Evolutionary conservation across 495 filamentous ascomycete genomes (phyloP).

Genomic region (Lepidopterella palustris): DNA sequence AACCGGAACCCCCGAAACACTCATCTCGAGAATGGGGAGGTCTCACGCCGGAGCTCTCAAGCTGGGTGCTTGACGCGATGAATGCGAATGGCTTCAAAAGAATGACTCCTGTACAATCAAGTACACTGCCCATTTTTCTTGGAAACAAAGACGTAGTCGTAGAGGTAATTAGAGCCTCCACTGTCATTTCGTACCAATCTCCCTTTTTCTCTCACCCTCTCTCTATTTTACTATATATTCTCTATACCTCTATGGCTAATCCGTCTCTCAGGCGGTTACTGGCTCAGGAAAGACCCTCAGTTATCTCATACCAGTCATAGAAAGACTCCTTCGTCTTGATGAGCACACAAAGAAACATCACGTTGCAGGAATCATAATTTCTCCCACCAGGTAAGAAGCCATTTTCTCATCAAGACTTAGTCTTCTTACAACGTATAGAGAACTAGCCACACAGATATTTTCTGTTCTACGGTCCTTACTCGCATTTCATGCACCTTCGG

Average conservation of each 20-base stretch:
- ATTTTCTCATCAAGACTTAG: not conserved
- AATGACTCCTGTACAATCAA: conserved; percentile 92
- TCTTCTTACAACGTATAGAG: conserved; percentile 39
- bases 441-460: conserved; percentile 86
- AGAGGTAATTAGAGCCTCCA: conserved; percentile 47
- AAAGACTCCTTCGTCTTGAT: conserved; percentile 68
- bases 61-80: conserved; percentile 86
- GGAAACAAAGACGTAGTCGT: conserved; percentile 96
- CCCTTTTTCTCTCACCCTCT: too few relatives aligned
- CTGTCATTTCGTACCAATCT: too few relatives aligned
- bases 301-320: conserved; percentile 82
- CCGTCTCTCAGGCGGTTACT: conserved; percentile 63
- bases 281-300: conserved; percentile 92
- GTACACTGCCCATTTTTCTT: conserved; percentile 85
- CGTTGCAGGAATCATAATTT: conserved; percentile 82
- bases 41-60: conserved; percentile 68
- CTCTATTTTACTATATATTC: too few relatives aligned
- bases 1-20: conserved; percentile 8
- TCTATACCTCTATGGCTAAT: conserved; percentile 6
- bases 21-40: conserved; percentile 65
- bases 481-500: conserved; percentile 74
- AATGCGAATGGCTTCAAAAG: conserved; percentile 74
- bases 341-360: conserved; percentile 82
- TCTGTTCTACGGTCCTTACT: conserved; percentile 70
- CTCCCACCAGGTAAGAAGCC: conserved; percentile 61